Base-by-base conservation (phyloP, 495 filamentous ascomycete genomes). In the Aspergillus conjunctus region DNA sequence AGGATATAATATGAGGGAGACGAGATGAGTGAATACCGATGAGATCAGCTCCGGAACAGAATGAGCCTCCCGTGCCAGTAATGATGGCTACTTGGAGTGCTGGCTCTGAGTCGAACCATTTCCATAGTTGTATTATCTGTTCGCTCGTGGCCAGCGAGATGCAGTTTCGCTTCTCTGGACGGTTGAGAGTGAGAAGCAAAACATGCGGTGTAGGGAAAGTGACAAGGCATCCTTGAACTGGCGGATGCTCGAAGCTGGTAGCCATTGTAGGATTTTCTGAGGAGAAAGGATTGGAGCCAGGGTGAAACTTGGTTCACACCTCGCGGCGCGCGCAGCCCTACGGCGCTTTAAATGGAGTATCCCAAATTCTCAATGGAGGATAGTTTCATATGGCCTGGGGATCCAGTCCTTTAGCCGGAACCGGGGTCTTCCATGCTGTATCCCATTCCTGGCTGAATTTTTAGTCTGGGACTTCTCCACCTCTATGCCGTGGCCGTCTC, bases 11-110 rank as follows among this genome's bases (percentile, higher is more conserved):
- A 31, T 10, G 18, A 44, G 18, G 30, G 20, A 51, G 20, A 34
- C 21, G 22, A n/a, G 3, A 39, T 17, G 22, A 56, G 15, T 21
- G 20, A 12, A 10, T 63, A 76, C 75, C 75, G 60, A 72, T 69
- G 20, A 86, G 67, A 66, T 86, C 83, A 9, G 83, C 82, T 0
- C 83, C 83, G 1, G 83, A 80, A 63, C 81, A 85, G 53, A 86
- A 86, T 0, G 82, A 81, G 43, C 77, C 73, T 7, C 83, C 83
- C 6, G 73, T 71, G 26, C 83, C 83, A 0, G 83, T 86, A 48
- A 86, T 74, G 34, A 86, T 81, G 8, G 73, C 82, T 17, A 83
- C 78, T 58, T 79, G 79, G 46, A 86, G 63, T 20, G 63, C 71
- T 14, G 81, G 77, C 68, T 85, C 79, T 18, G 65, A 61, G 60